Conservation (phyloP, 306 rosid species). For the Castanospermum australe region DNA sequence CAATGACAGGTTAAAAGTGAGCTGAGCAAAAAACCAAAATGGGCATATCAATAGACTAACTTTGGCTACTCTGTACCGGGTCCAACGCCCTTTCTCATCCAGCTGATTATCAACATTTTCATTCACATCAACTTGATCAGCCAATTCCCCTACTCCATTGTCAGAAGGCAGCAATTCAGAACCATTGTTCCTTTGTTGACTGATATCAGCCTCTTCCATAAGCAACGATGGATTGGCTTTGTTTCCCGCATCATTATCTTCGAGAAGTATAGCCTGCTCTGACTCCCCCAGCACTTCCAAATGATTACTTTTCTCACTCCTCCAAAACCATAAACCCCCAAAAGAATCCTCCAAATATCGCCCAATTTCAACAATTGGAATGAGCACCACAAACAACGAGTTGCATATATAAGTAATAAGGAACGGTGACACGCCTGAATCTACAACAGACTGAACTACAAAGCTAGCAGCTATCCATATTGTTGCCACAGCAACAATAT, state of each 20-base stretch:
- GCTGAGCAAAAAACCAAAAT: constrained; percentile 94
- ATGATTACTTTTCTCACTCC: constrained; percentile 27
- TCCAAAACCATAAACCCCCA: constrained; percentile 65
- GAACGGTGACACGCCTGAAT: constrained; percentile 88
- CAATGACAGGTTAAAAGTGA: constrained; percentile 83
- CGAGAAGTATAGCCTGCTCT: constrained; percentile 71
- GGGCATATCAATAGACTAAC: constrained; percentile 88
- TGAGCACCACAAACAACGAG: constrained; percentile 82
- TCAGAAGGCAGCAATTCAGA: constrained; percentile 19
- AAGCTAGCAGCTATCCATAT: constrained; percentile 99
- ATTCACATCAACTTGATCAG: constrained; percentile 19
- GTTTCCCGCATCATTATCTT: constrained; percentile 26
- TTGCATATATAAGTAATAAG: constrained; percentile 91
- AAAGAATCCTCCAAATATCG: constrained; percentile 68
- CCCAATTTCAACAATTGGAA: constrained; percentile 82
- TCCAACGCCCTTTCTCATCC: constrained; percentile 91
- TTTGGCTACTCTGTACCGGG: constrained; percentile 77
- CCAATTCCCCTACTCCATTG: constrained; percentile 11
- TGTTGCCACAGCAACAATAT: constrained; percentile 77
- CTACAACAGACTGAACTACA: constrained; percentile 96
- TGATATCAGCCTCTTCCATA: constrained; percentile 38
- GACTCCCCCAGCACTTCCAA: constrained; percentile 48
- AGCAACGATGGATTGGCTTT: constrained; percentile 31
- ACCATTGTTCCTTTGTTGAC: constrained; percentile 18
- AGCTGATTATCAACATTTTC: constrained; percentile 40